A percentile compares a stretch with the other conserved stretches of the same genome.
These are phyloP conservation scores for Melaleuca alternifolia DNA, from an alignment of 345 rosid genomes.

Conservation along the genomic window DNA sequence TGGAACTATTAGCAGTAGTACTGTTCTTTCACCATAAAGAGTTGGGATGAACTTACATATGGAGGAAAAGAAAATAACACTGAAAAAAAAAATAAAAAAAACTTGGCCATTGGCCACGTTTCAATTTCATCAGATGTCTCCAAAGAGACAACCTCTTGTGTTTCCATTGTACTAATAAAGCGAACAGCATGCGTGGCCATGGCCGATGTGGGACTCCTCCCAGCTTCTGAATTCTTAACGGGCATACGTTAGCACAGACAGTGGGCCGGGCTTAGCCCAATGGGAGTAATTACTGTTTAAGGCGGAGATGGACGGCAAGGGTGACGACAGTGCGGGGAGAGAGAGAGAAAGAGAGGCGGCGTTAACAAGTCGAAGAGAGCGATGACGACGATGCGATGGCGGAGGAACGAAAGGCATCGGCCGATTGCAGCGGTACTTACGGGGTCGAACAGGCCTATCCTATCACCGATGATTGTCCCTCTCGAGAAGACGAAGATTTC, in stretches of 20 bases:
- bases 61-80: too few relatives aligned
- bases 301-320: not conserved
- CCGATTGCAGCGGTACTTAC: not conserved
- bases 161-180: not conserved
- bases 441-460: not conserved
- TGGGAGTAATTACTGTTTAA: not conserved
- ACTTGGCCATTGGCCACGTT: not conserved
- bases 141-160: fast-evolving
- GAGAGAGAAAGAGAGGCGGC: not conserved
- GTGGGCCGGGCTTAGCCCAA: not conserved
- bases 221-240: not conserved
- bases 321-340: not conserved
- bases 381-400: not conserved
- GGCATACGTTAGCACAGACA: not conserved
- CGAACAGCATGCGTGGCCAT: fast-evolving
- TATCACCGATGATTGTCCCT: not conserved
- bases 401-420: not conserved
- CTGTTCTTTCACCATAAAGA: too few relatives aligned
- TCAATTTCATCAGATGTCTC: not conserved
- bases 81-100: not conserved
- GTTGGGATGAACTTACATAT: too few relatives aligned
- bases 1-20: too few relatives aligned
- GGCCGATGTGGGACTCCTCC: not conserved
- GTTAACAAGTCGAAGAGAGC: not conserved
- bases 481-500: not conserved